A percentile compares a stretch with the other conserved stretches of the same genome.
Evolutionary conservation across 768 basidiomycete species (phyloP).

Genomic region (Ephemerocybe angulata): DNA sequence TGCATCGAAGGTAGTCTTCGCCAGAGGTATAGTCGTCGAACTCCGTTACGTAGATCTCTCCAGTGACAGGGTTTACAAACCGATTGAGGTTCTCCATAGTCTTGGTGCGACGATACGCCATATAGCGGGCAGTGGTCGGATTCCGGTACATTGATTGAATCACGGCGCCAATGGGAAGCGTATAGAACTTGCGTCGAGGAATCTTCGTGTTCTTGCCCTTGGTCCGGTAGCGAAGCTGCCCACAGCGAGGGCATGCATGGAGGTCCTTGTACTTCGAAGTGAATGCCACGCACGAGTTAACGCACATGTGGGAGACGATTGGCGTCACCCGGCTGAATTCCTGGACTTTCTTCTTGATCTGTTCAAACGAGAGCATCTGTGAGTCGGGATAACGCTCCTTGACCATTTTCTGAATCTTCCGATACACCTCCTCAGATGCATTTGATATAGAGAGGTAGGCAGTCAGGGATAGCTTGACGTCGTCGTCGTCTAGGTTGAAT

Average conservation of each 20-base stretch:
- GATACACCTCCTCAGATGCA: neutral
- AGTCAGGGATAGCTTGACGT: neutral
- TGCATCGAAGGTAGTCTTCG: constrained; percentile 19
- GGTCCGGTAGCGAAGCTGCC: constrained; percentile 21
- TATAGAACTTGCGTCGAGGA: constrained; percentile 29
- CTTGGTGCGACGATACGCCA: constrained; percentile 24
- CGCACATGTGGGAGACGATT: constrained; percentile 41
- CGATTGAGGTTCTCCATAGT: constrained; percentile 21
- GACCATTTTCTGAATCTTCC: neutral
- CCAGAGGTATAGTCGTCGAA: constrained; percentile 26
- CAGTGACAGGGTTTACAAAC: constrained; percentile 1
- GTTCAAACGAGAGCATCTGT: neutral
- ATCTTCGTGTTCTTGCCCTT: constrained; percentile 8
- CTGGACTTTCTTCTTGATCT: constrained; percentile 8
- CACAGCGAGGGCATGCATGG: constrained; percentile 23
- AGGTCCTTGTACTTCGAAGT: constrained; percentile 19
- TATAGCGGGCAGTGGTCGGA: constrained; percentile 19
- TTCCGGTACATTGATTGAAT: constrained; percentile 32
- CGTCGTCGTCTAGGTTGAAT: neutral
- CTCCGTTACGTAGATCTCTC: constrained; percentile 1
- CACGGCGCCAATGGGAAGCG: constrained; percentile 38
- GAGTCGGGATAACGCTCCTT: neutral
- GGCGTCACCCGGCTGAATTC: constrained; percentile 32
- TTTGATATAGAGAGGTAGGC: neutral
- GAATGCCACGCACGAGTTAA: constrained; percentile 30